Base-by-base conservation (phyloP, 2,329 filamentous ascomycete species). In the Drechslerella coelobrocha region DNA sequence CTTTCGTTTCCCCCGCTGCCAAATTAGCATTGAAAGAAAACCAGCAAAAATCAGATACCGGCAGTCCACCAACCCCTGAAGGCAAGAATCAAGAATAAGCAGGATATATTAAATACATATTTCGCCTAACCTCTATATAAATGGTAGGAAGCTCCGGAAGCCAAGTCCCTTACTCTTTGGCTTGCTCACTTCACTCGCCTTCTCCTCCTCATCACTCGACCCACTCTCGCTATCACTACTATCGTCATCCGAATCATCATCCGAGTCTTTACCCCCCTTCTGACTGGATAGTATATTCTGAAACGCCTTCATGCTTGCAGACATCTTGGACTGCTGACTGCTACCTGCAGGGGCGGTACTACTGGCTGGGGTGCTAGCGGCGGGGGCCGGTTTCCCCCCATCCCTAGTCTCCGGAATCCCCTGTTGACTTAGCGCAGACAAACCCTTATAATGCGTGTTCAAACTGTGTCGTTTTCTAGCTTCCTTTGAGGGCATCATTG, bases 371-470 rank as follows among this genome's bases (percentile, higher is more conserved):
- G 43, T 31, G 19, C 21, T 29, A 7, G 48, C 41, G 21, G 50
- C 47, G 26, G 39, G 21, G 48, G 62, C 39, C 19, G 8, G 39
- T 27, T 55, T 60, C 52, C 63, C 50, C 31, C 39, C 41, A 31
- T 61, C 51, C 34, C 56, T 48, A 23, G 63, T 68, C 51, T 68
- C 63, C 12, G 63, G 63, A 39, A 68, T 68, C 37, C 43, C 63
- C 43, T 68, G 63, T 56, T 68, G 56, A 50, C 63, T 68, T 51
- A 68, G 56, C 56, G 39, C 34, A 24, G 63, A 56, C 51, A 68
- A 51, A 14, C 63, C 63, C n/a, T 52, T 61, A 29, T 68, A 68
- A 26, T 68, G 55, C 27, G 56, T 56, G 43, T 21, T 61, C 52
- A 68, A 41, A 27, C 63, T 68, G 27, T 56, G 56, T 14, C 56